A percentile compares a stretch with the other conserved stretches of the same genome.
Conservation (phyloP, 176 grass and related monocot species). For the Secale cereale region DNA sequence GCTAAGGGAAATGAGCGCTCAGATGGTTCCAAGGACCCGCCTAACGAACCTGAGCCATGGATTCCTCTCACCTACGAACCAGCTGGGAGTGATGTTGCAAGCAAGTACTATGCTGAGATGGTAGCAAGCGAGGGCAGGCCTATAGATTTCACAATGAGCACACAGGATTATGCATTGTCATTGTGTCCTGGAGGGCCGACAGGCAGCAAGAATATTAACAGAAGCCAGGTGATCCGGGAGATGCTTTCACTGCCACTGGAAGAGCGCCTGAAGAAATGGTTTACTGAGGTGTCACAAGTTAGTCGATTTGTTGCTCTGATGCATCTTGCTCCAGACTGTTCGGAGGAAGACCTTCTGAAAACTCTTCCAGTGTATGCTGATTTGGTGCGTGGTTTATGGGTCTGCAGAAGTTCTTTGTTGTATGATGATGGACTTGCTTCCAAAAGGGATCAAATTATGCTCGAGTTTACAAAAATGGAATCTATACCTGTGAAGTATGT, state of each 20-base stretch:
- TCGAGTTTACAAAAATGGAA: conserved; percentile 52
- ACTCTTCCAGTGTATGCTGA: conserved; percentile 45
- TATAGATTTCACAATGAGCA: conserved; percentile 75
- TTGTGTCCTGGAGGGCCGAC: conserved; percentile 57
- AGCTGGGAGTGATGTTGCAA: conserved; percentile 41
- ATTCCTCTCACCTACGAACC: conserved; percentile 51
- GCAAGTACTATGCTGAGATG: conserved; percentile 58
- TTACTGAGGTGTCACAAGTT: conserved; percentile 60
- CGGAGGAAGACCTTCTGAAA: conserved; percentile 46
- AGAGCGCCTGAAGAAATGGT: conserved; percentile 60
- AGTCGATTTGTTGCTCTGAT: conserved; percentile 59
- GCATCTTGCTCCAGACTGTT: conserved; percentile 62
- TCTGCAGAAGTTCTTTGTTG: conserved; percentile 68
- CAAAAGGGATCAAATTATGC: conserved; percentile 51
- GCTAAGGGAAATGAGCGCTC: conserved; percentile 34
- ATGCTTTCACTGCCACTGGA: conserved; percentile 51
- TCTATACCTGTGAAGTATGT: conserved; percentile 19
- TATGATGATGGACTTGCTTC: conserved; percentile 41
- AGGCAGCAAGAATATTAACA: conserved; percentile 34
- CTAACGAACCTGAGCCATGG: conserved; percentile 66
- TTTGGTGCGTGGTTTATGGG: conserved; percentile 77
- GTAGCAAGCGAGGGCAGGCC: conserved; percentile 36
- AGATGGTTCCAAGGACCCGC: conserved; percentile 32
- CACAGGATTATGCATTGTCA: conserved; percentile 52
- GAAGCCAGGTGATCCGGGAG: conserved; percentile 37